Base-by-base conservation (phyloP, 768 basidiomycete species). In the Calocybe cyanea region DNA sequence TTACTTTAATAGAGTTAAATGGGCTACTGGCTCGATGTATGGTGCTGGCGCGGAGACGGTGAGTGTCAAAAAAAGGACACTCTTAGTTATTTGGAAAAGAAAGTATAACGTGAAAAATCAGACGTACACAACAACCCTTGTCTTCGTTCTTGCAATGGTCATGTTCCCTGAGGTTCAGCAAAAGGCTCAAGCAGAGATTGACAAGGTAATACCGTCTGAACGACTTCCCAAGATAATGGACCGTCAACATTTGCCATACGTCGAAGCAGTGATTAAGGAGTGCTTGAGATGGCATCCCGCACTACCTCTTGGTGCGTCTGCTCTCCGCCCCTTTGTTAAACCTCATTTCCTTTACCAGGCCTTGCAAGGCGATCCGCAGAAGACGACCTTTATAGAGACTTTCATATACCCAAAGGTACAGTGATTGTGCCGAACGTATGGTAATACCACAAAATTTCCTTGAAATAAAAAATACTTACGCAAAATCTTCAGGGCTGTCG, bases 341-440 rank as follows among this genome's bases (percentile, higher is more conserved):
- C n/a, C n/a, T n/a, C n/a, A n/a, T n/a, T 1, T 38, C 43, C 7
- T 32, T 18, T 17, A 14, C 13, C 15, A 62, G 62, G 57, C 0
- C 44, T 65, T 10, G 59, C 63, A 0, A 63, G 60, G 20, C 46
- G 55, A 13, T 55, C 54, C 2, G 50, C 56, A 5, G 40, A 36
- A 0, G 60, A 63, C 7, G 60, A 62, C 18, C 49, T 55, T 15
- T 63, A 59, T 17, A 49, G 62, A 10, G 64, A 59, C 1, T 62
- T 60, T 42, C 49, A 55, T 28, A 66, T 70, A 34, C 69, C 67
- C 1, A 61, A 64, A 45, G 69, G 68, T 45, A 48, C 70, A 4
- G 30, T 66, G 2, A 52, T 70, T 13, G 30, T 68, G 20, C 51
- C 58, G 20, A 71, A 72, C 21, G 52, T 60, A 17, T 71, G 68